phyloP scores from a whole-genome alignment of 805 yeast species.

The Ogataea paradorogensis region DNA sequence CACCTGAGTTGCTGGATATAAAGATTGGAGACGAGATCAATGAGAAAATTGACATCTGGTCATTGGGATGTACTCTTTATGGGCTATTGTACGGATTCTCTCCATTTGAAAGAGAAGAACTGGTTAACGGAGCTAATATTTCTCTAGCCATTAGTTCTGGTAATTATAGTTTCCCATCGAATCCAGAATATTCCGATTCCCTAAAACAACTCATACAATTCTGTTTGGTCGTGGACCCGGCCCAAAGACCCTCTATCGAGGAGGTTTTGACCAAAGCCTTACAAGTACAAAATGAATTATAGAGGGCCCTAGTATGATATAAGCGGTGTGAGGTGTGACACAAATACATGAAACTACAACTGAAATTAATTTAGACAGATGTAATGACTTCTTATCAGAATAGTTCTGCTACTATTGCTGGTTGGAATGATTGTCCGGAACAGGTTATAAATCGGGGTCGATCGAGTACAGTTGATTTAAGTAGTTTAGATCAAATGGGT shows the following conservation, averaged over 20 bases:
- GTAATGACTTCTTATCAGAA: conserved; percentile 25
- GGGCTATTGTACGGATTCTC: conserved; percentile 74
- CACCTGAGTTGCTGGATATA: conserved; percentile 86
- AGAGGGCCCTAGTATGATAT: neutral
- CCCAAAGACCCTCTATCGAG: conserved; percentile 61
- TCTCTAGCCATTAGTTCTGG: conserved; percentile 73
- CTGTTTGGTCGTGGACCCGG: conserved; percentile 65
- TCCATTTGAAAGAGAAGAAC: conserved; percentile 84
- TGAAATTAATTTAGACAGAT: conserved; percentile 1
- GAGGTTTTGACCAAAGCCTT: conserved; percentile 52
- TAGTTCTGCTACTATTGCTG: conserved; percentile 31
- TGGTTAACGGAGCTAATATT: conserved; percentile 77
- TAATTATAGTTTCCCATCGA: conserved; percentile 53
- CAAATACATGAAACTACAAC: neutral
- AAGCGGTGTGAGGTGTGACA: conserved; percentile 6
- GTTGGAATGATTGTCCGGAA: conserved; percentile 64
- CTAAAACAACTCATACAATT: conserved; percentile 52
- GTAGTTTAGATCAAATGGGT: neutral
- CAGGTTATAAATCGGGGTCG: conserved; percentile 16
- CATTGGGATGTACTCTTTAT: conserved; percentile 81
- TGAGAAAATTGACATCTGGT: conserved; percentile 87
- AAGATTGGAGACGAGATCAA: conserved; percentile 61
- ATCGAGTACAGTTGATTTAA: neutral
- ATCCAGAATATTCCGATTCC: conserved; percentile 50
- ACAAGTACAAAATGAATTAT: conserved; percentile 32